Conservation (phyloP, 2,329 filamentous ascomycete genomes). For the Neoascochyta sp. region DNA sequence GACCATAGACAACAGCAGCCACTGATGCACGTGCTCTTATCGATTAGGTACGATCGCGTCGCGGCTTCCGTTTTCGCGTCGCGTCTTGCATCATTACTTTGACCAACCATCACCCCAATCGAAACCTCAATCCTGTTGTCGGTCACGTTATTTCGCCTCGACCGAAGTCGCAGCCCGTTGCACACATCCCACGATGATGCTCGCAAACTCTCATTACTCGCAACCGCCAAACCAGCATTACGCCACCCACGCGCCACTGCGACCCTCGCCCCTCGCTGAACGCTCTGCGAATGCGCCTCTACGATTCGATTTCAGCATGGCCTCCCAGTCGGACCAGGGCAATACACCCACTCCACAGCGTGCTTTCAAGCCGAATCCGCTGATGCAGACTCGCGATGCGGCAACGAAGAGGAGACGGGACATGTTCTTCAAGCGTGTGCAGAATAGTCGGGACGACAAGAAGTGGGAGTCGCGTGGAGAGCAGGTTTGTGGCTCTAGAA, state of each 20-base stretch:
- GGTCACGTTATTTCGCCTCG: neutral
- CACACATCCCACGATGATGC: slow-evolving; percentile 20
- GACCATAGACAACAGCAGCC: too few relatives aligned
- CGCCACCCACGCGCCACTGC: slow-evolving; percentile 27
- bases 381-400: slow-evolving; percentile 58
- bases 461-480: slow-evolving; percentile 46
- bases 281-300: slow-evolving; percentile 39
- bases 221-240: slow-evolving; percentile 20
- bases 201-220: slow-evolving; percentile 24
- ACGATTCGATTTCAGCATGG: slow-evolving; percentile 29
- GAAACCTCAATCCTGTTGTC: neutral
- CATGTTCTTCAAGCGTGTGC: slow-evolving; percentile 62
- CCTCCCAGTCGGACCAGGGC: slow-evolving; percentile 16
- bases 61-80: slow-evolving; percentile 4
- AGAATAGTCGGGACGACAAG: slow-evolving; percentile 44
- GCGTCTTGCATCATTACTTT: slow-evolving; percentile 9
- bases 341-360: slow-evolving; percentile 21
- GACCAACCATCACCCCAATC: slow-evolving; percentile 1
- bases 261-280: slow-evolving; percentile 46
- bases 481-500: slow-evolving; percentile 42
- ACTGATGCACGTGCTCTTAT: slow-evolving; percentile 10
- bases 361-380: slow-evolving; percentile 59
- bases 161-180: neutral
- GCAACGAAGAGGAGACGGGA: slow-evolving; percentile 61
- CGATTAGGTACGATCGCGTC: slow-evolving; percentile 9